These are phyloP conservation scores for Quercus bicolor DNA, from an alignment of 306 rosid species.

Conservation along the genomic window DNA sequence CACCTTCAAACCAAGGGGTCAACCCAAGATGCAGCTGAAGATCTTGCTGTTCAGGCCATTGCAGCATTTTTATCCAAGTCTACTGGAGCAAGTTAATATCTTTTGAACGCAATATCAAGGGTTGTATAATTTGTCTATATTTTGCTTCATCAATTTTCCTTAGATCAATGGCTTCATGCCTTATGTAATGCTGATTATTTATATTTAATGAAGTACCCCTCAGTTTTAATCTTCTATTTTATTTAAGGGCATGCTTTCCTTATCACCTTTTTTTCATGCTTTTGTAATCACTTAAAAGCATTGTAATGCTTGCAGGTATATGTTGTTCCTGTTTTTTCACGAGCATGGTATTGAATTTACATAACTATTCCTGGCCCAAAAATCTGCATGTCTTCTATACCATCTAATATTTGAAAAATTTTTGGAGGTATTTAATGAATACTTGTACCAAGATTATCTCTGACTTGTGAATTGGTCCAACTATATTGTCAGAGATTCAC, in stretches of 20 bases:
- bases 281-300: not conserved
- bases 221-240: not conserved
- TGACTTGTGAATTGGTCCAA: not conserved
- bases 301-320: not conserved
- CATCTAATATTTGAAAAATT: not conserved
- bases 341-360: not conserved
- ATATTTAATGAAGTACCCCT: not conserved
- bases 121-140: conserved; percentile 21
- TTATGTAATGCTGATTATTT: not conserved
- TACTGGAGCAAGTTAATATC: conserved; percentile 33
- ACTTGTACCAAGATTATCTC: not conserved
- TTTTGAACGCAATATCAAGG: conserved; percentile 10
- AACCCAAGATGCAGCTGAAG: conserved; percentile 68
- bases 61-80: conserved; percentile 49
- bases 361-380: not conserved
- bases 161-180: not conserved
- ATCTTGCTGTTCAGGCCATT: conserved; percentile 51
- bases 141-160: conserved; percentile 1
- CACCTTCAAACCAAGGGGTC: conserved; percentile 60
- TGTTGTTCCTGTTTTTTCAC: not conserved
- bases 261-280: not conserved
- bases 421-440: not conserved
- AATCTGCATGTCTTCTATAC: not conserved
- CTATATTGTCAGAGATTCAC: not conserved
- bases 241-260: not conserved